phyloP scores from a whole-genome alignment of 257 asterid genomes.

The Solanum corneliomulleri region DNA sequence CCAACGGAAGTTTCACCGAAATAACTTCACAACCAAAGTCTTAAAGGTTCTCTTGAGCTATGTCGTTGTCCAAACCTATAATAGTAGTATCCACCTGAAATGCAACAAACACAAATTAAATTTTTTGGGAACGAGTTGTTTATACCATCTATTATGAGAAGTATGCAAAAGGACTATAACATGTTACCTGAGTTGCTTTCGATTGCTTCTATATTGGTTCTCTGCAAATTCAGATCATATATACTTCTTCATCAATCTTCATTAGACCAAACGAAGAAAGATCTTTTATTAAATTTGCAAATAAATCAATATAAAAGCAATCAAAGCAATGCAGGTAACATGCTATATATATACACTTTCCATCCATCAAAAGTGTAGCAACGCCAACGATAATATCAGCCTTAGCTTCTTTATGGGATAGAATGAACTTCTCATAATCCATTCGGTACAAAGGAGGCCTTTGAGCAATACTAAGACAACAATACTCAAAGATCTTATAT shows the following conservation, averaged over 20 bases:
- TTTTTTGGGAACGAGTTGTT: not conserved
- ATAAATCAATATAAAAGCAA: no score
- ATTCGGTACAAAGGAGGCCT: slow-evolving; percentile 56
- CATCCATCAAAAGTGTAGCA: slow-evolving; percentile 96
- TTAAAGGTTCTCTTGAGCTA: slow-evolving; percentile 87
- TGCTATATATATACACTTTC: slow-evolving; percentile 38
- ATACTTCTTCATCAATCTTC: slow-evolving; percentile 91
- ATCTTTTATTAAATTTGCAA: no score
- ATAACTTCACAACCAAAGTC: slow-evolving; percentile 93
- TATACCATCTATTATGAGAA: not conserved
- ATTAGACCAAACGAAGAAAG: slow-evolving; percentile 68
- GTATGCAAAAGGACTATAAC: not conserved
- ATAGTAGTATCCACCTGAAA: slow-evolving; percentile 80
- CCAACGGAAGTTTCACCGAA: slow-evolving; percentile 82
- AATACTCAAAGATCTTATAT: not conserved
- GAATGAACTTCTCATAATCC: slow-evolving; percentile 92
- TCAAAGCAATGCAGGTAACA: no score
- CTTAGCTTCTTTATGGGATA: slow-evolving; percentile 89
- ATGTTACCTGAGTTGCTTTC: slow-evolving; percentile 59
- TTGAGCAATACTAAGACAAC: not conserved
- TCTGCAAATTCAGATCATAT: slow-evolving; percentile 74
- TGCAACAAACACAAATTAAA: not conserved
- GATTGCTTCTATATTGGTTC: slow-evolving; percentile 80
- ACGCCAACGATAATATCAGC: slow-evolving; percentile 96
- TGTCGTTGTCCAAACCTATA: slow-evolving; percentile 75